Base-by-base conservation (phyloP, 768 basidiomycete genomes). In the Lentinula sp. region DNA sequence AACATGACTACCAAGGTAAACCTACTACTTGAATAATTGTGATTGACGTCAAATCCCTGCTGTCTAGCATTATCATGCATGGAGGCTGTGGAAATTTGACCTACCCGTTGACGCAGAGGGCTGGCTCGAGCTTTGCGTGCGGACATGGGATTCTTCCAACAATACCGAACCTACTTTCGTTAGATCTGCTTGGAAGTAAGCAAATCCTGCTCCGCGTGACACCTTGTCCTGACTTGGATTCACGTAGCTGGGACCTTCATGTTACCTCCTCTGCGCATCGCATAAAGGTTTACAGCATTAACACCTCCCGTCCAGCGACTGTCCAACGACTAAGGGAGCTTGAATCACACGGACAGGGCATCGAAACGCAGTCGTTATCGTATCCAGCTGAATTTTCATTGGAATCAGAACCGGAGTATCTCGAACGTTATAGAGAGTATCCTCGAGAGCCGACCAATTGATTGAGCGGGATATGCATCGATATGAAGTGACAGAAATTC, bases 91-190 rank as follows among this genome's bases (percentile, higher is more conserved):
- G 82, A 77, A 74, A 62, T 77, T 81, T 46, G 74, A 78, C 11
- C 58, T 84, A 0, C 81, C 81, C 5, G 78, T 82, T 42, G 79
- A 80, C 45, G 81, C 81, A 4, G 80, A 84, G 64, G 82, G 82
- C 5, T 83, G 82, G 80, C 74, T 82, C 40, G 81, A 83, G 63
- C 78, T 83, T 70, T 80, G 79, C 60, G 80, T 80, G 21, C 78
- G 82, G 53, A 78, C 79, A 0, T 84, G 82, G 82, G 82, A 83
- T 63, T 80, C 80, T n/a, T 79, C 80, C 7, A 80, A 80, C 69
- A 83, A 84, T 64, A 83, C 81, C 2, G 78, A 83, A 67, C 82
- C 82, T 16, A 82, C 82, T 11, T 80, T 76, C 60, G 78, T 83
- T 15, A 78, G 81, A 49, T 82, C 80, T 6, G 76, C 81, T 4